These are phyloP conservation scores for Melastoma candidum DNA, from an alignment of 441 rosid species.

Conservation along the genomic window DNA sequence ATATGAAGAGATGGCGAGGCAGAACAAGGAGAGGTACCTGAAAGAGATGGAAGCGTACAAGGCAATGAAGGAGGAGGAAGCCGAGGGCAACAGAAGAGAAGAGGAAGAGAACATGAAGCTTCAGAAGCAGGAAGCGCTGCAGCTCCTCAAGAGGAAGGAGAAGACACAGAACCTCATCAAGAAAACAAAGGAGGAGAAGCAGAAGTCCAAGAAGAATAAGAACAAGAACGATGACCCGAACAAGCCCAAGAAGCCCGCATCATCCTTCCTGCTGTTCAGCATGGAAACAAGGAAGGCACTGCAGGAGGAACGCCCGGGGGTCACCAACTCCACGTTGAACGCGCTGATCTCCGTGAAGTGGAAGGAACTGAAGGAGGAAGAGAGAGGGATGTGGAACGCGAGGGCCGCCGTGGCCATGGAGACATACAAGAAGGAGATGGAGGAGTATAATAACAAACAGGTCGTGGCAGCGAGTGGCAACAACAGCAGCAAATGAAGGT, in stretches of 20 bases:
- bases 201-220: slow-evolving; percentile 27
- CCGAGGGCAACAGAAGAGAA: slow-evolving; percentile 42
- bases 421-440: slow-evolving; percentile 63
- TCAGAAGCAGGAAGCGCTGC: slow-evolving; percentile 81
- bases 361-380: slow-evolving; percentile 79
- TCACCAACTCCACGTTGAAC: slow-evolving; percentile 46
- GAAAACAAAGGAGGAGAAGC: slow-evolving; percentile 59
- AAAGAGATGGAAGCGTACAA: slow-evolving; percentile 52
- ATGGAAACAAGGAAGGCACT: slow-evolving; percentile 58
- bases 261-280: slow-evolving; percentile 78
- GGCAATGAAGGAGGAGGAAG: slow-evolving; percentile 58
- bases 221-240: slow-evolving; percentile 46
- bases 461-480: slow-evolving; percentile 5
- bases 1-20: slow-evolving; percentile 69
- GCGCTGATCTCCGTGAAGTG: slow-evolving; percentile 75
- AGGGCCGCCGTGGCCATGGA: slow-evolving; percentile 73
- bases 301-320: slow-evolving; percentile 50
- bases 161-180: slow-evolving; percentile 70
- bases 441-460: slow-evolving; percentile 38
- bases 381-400: slow-evolving; percentile 53
- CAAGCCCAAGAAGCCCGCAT: slow-evolving; percentile 88
- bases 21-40: slow-evolving; percentile 54
- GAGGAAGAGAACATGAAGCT: slow-evolving; percentile 78
- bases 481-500: too few species aligned
- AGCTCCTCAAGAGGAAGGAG: slow-evolving; percentile 83